These are phyloP conservation scores for Malassezia vespertilionis DNA, from an alignment of 1,284 basidiomycete species.

Conservation along the genomic window DNA sequence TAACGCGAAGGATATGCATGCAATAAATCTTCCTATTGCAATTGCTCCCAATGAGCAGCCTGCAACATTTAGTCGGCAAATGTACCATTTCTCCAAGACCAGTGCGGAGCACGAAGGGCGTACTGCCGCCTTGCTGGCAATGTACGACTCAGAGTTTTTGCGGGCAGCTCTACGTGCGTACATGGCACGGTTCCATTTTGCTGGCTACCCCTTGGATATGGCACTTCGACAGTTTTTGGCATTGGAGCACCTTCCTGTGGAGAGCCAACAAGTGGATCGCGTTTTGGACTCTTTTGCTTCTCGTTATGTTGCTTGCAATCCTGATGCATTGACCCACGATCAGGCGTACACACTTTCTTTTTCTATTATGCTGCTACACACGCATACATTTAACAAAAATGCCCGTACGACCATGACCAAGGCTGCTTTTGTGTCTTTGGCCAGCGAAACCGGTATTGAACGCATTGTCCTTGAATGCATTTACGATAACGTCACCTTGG, in stretches of 20 bases:
- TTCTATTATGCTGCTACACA: slow-evolving; percentile 96
- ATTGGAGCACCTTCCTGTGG: slow-evolving; percentile 77
- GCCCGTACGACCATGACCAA: slow-evolving; percentile 88
- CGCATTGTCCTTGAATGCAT: slow-evolving; percentile 83
- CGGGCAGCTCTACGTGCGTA: slow-evolving; percentile 61
- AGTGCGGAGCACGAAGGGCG: not conserved
- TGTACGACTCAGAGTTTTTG: slow-evolving; percentile 64
- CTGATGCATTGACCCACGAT: slow-evolving; percentile 65
- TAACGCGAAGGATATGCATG: too few relatives aligned
- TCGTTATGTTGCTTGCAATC: slow-evolving; percentile 74
- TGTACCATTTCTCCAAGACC: slow-evolving; percentile 1
- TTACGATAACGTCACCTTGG: slow-evolving; percentile 89
- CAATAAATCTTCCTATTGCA: not conserved
- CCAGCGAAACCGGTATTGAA: slow-evolving; percentile 62
- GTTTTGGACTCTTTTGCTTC: slow-evolving; percentile 89
- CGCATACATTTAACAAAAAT: slow-evolving; percentile 92
- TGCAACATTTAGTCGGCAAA: not conserved
- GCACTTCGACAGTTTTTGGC: slow-evolving; percentile 81
- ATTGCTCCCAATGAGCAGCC: not conserved
- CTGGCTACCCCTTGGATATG: slow-evolving; percentile 73
- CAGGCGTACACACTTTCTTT: slow-evolving; percentile 94
- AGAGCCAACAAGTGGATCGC: slow-evolving; percentile 96
- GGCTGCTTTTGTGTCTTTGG: slow-evolving; percentile 34
- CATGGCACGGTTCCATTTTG: slow-evolving; percentile 70
- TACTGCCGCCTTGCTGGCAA: slow-evolving; percentile 20